Evolutionary conservation across 257 asterid genomes (phyloP), one percentile per base, ranked within the genome.

Genomic region (Orobanche coerulescens): DNA sequence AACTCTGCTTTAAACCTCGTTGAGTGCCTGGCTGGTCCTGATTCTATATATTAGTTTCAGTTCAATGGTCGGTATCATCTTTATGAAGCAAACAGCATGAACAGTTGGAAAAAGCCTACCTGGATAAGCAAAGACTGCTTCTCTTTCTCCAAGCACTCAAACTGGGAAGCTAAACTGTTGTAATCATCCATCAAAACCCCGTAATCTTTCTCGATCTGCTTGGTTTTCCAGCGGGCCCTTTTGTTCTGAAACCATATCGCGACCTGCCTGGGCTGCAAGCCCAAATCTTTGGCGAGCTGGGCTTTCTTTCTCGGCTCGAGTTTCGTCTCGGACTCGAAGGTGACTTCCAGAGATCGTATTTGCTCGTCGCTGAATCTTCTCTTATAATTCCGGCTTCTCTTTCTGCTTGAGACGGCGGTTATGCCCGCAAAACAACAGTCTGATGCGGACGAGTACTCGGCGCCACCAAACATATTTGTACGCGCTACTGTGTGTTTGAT

Each of bases 171-270:
- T 10, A 85, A 50, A 49, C 8, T 22, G 49, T 85, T 69, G 66
- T 81, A 83, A 18, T 68, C 52, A 1, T 79, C 47, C 34, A 70
- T 5, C 19, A 85, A 65, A 0, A 23, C 0, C 16, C 2, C n/a
- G 64, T 75, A 79, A 4, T 86, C 87, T 22, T 65, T 65, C 57
- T 83, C 84, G 15, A 86, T 31, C 57, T 75, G 84, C 81, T 83
- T 86, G 0, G 88, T 77, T 48, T 86, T 86, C 85, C 95, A 81
- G 16, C 91, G 62, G 0, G 95, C 95, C 30, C 91, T 68, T 75
- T 77, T 83, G 65, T 86, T 86, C 70, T 86, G 95, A 33, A 83
- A 86, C 95, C 95, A 86, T 20, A 86, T 83, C 0, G 86, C 83
- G 0, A 86, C 84, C 62, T 86, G 95, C 6, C 92, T 79, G 0